Percentiles rank a stretch among this genome's conserved stretches.
Evolutionary conservation across 257 asterid species (phyloP).

Genomic region (Solanum paucissectum): DNA sequence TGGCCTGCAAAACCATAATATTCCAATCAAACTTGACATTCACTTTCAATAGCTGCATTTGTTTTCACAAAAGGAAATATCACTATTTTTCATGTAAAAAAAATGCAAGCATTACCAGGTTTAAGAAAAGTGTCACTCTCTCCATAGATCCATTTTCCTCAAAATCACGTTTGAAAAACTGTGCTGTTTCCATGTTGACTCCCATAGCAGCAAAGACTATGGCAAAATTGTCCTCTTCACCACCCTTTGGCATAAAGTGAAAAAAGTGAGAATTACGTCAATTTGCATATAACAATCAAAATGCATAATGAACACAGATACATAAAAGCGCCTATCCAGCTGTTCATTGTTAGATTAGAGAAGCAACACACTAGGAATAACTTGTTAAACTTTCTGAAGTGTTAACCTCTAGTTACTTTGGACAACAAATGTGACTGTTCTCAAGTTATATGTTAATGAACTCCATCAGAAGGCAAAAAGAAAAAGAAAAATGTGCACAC

Average conservation of each 20-base stretch:
- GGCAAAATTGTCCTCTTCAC: slow-evolving; percentile 92
- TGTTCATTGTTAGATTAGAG: not conserved
- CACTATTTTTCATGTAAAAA: not conserved
- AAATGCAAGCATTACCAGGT: slow-evolving; percentile 46
- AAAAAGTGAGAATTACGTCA: slow-evolving; percentile 7
- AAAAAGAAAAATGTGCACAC: not conserved
- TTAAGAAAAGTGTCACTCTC: slow-evolving; percentile 92
- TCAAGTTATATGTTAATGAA: not conserved
- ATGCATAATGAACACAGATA: not conserved
- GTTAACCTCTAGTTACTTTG: not conserved
- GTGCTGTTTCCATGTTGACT: slow-evolving; percentile 99
- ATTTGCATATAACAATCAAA: not conserved
- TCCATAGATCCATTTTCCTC: slow-evolving; percentile 99
- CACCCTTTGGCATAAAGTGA: slow-evolving; percentile 35
- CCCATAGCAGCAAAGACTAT: slow-evolving; percentile 99
- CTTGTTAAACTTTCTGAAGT: not conserved
- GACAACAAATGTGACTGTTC: not conserved
- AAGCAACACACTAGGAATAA: not conserved
- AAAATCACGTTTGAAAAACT: slow-evolving; percentile 95
- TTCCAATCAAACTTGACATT: not conserved
- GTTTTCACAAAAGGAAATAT: not conserved
- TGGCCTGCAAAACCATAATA: slow-evolving; percentile 51
- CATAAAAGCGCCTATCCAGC: not conserved
- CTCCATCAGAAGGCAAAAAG: not conserved
- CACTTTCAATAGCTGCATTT: not conserved